Conservation (phyloP, 2,329 filamentous ascomycete species). For the Fusarium begoniae region DNA sequence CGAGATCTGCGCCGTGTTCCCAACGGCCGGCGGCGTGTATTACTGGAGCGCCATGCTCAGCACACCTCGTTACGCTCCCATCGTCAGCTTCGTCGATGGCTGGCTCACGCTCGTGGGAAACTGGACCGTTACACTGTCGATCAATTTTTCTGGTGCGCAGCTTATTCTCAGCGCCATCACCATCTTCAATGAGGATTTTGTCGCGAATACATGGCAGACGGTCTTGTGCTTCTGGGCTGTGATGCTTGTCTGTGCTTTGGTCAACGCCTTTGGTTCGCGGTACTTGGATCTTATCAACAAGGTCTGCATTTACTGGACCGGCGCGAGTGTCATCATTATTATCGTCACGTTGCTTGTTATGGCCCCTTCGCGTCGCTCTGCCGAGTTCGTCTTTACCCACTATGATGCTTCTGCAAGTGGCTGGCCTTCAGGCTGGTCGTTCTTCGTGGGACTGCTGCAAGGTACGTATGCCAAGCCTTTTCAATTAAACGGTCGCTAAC, state of each 20-base stretch:
- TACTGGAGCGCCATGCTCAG: slow-evolving; percentile 77
- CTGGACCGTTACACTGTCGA: slow-evolving; percentile 75
- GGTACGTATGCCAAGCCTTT: slow-evolving; percentile 47
- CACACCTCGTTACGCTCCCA: slow-evolving; percentile 67
- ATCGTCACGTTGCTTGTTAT: slow-evolving; percentile 74
- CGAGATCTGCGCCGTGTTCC: slow-evolving; percentile 76
- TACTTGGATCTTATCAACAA: slow-evolving; percentile 75
- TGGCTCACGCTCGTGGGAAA: slow-evolving; percentile 80
- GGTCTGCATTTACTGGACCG: slow-evolving; percentile 77
- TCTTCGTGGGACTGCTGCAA: slow-evolving; percentile 64
- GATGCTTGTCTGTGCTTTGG: slow-evolving; percentile 68
- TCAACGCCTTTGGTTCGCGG: slow-evolving; percentile 71
- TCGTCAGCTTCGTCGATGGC: slow-evolving; percentile 76
- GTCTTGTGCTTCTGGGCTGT: slow-evolving; percentile 78
- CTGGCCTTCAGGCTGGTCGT: slow-evolving; percentile 73
- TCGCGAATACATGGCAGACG: slow-evolving; percentile 72
- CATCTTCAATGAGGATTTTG: slow-evolving; percentile 70
- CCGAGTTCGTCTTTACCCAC: slow-evolving; percentile 71
- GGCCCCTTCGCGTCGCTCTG: slow-evolving; percentile 70
- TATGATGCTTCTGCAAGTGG: slow-evolving; percentile 76
- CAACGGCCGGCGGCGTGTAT: slow-evolving; percentile 70
- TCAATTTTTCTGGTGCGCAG: slow-evolving; percentile 75
- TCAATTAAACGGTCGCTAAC: slow-evolving; percentile 4
- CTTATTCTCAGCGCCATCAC: slow-evolving; percentile 74
- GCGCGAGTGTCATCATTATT: slow-evolving; percentile 74